Evolutionary conservation across 139 green algal genomes (phyloP).

Genomic region (Picochlorum sp.): DNA sequence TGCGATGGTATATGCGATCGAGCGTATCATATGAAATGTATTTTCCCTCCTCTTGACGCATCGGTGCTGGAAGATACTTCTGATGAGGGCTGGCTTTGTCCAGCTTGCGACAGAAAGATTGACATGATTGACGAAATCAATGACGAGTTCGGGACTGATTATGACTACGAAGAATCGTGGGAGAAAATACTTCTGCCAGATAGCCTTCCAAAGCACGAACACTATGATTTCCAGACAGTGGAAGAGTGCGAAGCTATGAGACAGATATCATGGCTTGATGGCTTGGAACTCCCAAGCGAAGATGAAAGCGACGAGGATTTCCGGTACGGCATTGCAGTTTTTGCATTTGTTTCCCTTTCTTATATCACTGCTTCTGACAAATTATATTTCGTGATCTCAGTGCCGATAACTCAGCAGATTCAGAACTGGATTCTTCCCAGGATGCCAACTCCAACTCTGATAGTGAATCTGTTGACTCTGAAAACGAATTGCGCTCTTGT

Average conservation of each 20-base stretch:
- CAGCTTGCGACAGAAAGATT: slow-evolving; percentile 67
- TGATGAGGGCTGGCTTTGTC: slow-evolving; percentile 75
- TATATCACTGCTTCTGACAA: not conserved
- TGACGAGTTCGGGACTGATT: slow-evolving; percentile 49
- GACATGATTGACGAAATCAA: slow-evolving; percentile 57
- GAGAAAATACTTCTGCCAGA: slow-evolving; percentile 27
- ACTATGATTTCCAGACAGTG: not conserved
- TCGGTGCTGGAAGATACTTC: slow-evolving; percentile 13
- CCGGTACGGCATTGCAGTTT: not conserved
- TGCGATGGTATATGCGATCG: slow-evolving; percentile 81
- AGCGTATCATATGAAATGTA: slow-evolving; percentile 67
- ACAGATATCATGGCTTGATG: slow-evolving; percentile 13
- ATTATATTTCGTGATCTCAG: no score
- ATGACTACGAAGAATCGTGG: slow-evolving; percentile 41
- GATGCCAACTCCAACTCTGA: not conserved
- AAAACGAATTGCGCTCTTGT: no score
- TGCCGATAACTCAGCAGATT: no score
- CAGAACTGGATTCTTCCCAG: not conserved
- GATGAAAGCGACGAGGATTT: slow-evolving; percentile 43
- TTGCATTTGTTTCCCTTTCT: not conserved
- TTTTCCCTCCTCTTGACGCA: slow-evolving; percentile 45
- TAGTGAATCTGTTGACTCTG: not conserved
- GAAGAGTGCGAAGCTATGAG: not conserved
- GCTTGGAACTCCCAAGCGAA: slow-evolving; percentile 25
- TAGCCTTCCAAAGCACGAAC: slow-evolving; percentile 11